These are phyloP conservation scores for Fusarium multiceps DNA, from an alignment of 2,329 filamentous ascomycete genomes.

Conservation along the genomic window DNA sequence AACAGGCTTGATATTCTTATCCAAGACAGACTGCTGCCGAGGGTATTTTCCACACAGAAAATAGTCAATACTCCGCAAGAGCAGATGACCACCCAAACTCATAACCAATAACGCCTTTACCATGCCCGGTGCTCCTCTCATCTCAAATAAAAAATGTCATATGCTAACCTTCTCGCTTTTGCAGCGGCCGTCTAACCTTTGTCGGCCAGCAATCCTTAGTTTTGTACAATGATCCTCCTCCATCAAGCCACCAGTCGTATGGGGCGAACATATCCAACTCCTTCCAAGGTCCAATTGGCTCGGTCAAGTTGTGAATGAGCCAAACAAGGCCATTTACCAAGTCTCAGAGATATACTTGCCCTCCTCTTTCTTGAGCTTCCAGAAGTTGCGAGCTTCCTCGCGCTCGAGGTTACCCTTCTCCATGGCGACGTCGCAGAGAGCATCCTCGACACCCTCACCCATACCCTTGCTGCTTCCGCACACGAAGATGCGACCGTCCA, in stretches of 20 bases:
- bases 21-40: conserved; percentile 11
- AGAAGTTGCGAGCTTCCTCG: conserved; percentile 87
- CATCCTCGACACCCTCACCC: conserved; percentile 94
- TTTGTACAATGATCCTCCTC: conserved; percentile 5
- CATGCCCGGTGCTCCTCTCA: conserved; percentile 30
- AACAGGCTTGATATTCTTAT: conserved; percentile 12
- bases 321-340: conserved; percentile 57
- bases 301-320: background rate
- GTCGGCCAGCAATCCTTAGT: conserved; percentile 19
- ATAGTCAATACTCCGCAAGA: conserved; percentile 11
- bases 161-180: conserved; percentile 35
- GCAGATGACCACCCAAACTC: background rate
- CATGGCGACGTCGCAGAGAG: conserved; percentile 91
- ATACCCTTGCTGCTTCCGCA: conserved; percentile 96
- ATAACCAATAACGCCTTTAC: conserved; percentile 34
- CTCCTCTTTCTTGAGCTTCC: conserved; percentile 89
- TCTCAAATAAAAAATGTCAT: conserved; percentile 27
- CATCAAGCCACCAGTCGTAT: conserved; percentile 3
- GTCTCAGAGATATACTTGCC: conserved; percentile 95
- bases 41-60: conserved; percentile 30
- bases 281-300: background rate
- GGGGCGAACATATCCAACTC: background rate
- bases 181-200: conserved; percentile 38
- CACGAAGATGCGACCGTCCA: conserved; percentile 97
- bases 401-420: conserved; percentile 86